phyloP scores from a whole-genome alignment of 495 filamentous ascomycete genomes.

The Massariosphaeria phaeospora region DNA sequence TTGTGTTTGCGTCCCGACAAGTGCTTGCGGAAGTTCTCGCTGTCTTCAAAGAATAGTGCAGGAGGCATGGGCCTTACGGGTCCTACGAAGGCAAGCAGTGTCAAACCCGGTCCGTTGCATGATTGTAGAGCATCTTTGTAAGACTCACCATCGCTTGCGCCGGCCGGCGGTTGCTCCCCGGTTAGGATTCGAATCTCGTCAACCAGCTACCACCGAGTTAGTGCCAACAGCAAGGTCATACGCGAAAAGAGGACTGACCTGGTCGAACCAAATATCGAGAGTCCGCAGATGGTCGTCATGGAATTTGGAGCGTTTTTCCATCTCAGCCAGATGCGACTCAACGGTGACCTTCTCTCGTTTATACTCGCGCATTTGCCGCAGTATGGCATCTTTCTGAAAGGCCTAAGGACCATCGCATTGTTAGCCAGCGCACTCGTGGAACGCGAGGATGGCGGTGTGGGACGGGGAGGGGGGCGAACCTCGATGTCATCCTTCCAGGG shows the following conservation, averaged over 20 bases:
- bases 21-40: constrained; percentile 71
- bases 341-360: constrained; percentile 79
- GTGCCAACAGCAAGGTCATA: neutral
- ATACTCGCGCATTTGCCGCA: constrained; percentile 94
- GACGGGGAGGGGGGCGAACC: constrained; percentile 53
- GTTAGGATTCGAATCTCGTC: constrained; percentile 77
- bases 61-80: constrained; percentile 50
- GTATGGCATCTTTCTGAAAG: constrained; percentile 96
- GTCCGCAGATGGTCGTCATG: constrained; percentile 90
- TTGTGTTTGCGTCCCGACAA: constrained; percentile 56
- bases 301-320: constrained; percentile 65
- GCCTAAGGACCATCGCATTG: constrained; percentile 53
- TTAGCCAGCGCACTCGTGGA: constrained; percentile 7
- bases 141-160: constrained; percentile 26
- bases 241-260: constrained; percentile 52
- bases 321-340: constrained; percentile 68
- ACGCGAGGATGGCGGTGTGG: constrained; percentile 35
- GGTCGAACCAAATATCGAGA: constrained; percentile 85
- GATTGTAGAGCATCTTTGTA: constrained; percentile 11
- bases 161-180: constrained; percentile 44
- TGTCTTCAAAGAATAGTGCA: constrained; percentile 58
- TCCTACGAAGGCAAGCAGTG: constrained; percentile 25
- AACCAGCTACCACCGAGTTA: constrained; percentile 56
- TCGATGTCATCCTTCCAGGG: constrained; percentile 83
- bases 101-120: constrained; percentile 40